Evolutionary conservation across 148 eudicot genomes (phyloP), one percentile per base, ranked within the genome.

Genomic region (Mesembryanthemum crystallinum): DNA sequence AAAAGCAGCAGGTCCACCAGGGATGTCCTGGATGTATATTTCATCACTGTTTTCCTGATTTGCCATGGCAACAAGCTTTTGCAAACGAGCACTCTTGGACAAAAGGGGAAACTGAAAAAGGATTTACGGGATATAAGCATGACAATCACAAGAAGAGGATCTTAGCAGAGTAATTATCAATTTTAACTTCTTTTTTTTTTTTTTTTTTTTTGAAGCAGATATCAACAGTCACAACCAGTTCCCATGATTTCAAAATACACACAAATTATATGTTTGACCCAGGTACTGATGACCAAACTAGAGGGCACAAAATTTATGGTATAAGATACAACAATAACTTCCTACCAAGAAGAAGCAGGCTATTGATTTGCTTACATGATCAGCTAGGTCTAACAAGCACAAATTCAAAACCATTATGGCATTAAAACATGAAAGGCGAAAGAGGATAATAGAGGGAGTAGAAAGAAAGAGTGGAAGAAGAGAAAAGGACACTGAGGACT

Each of bases 1-100:
- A 71, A 94, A 94, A 54, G 97, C 88, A 25, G 89, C 67, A 15
- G 93, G 90, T 68, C 98, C 98, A 25, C 98, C 97, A 1, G 98
- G 98, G 28, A 94, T 87, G 61, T 91, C 93, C 59, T 87, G 64
- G 35, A 94, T 85, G 79, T 71, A 42, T 73, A 94, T 78, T 73
- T 94, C 95, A 25, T 90, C 92, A 28, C 60, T 81, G 73, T 69
- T 88, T 57, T 84, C 94, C 21, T 84, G 87, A 54, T 66, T 83
- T 60, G 97, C 64, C 42, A 62, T 65, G 25, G 94, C 85, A 49
- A 91, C 86, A 51, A 90, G 77, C 76, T 90, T 92, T 79, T 94
- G 97, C 78, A 94, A 79, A 49, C 86, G 88, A 24, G 89, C 89
- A 80, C 98, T 89, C 82, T 90, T 94, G 54, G 98, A 94, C 73